A percentile compares a stretch with the other conserved stretches of the same genome.
Evolutionary conservation across 1,284 basidiomycete species (phyloP).

Genomic region (Pulchroboletus neoregius): DNA sequence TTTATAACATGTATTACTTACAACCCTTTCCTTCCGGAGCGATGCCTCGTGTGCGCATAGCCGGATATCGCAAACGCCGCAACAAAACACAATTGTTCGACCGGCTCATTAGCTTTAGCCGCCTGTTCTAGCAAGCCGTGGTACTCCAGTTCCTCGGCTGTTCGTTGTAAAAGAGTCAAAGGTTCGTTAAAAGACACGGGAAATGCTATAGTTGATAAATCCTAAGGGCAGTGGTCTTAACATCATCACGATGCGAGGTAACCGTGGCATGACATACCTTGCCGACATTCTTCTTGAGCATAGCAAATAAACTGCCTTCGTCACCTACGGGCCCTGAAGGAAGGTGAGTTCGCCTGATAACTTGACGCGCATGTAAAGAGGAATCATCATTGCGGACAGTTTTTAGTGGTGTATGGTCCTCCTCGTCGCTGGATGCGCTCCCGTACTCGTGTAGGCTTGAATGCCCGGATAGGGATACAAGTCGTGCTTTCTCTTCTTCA

Average conservation of each 20-base stretch:
- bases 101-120: slow-evolving; percentile 53
- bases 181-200: slow-evolving; percentile 91
- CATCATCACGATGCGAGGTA: background rate
- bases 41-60: slow-evolving; percentile 76
- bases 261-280: slow-evolving; percentile 55
- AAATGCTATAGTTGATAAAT: slow-evolving; percentile 79
- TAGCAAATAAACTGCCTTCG: slow-evolving; percentile 82
- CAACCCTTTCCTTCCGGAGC: slow-evolving; percentile 85
- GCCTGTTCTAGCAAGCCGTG: slow-evolving; percentile 67
- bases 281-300: slow-evolving; percentile 90
- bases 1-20: slow-evolving; percentile 39
- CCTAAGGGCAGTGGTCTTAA: slow-evolving; percentile 42
- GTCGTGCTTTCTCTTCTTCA: slow-evolving; percentile 44
- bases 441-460: slow-evolving; percentile 40
- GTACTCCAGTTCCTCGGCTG: slow-evolving; percentile 84
- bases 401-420: slow-evolving; percentile 19
- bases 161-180: slow-evolving; percentile 73
- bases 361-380: slow-evolving; percentile 27
- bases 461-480: slow-evolving; percentile 39
- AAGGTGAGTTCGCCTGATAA: slow-evolving; percentile 58
- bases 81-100: slow-evolving; percentile 72
- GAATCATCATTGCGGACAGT: slow-evolving; percentile 13
- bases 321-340: slow-evolving; percentile 69
- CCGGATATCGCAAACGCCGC: slow-evolving; percentile 83
- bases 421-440: slow-evolving; percentile 41